phyloP scores from a whole-genome alignment of 345 rosid genomes.

The Lenwebbia sp. region DNA sequence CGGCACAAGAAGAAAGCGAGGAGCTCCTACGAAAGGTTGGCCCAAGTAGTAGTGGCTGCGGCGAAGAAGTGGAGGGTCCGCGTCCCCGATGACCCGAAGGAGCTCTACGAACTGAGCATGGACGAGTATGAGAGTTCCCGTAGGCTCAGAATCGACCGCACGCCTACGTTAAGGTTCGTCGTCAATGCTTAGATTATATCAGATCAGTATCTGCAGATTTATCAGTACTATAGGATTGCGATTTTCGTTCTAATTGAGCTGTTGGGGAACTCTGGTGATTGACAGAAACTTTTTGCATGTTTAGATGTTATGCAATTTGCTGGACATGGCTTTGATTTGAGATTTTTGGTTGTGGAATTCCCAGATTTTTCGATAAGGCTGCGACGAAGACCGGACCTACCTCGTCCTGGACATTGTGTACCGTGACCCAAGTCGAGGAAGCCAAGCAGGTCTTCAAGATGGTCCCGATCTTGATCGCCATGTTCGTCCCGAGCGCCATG shows the following conservation, averaged over 20 bases:
- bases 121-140: slow-evolving; percentile 19
- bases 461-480: slow-evolving; percentile 32
- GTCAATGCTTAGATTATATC: background rate
- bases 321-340: background rate
- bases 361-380: slow-evolving; percentile 51
- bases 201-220: background rate
- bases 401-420: slow-evolving; percentile 43
- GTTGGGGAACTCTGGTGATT: background rate
- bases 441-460: slow-evolving; percentile 55
- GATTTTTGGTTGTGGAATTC: background rate
- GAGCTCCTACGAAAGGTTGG: slow-evolving; percentile 31
- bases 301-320: background rate
- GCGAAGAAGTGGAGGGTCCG: slow-evolving; percentile 26
- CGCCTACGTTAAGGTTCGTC: slow-evolving; percentile 30
- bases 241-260: background rate
- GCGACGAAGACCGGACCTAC: slow-evolving; percentile 26
- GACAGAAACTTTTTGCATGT: background rate
- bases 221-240: background rate
- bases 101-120: slow-evolving; percentile 31
- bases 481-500: slow-evolving; percentile 45
- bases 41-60: slow-evolving; percentile 43
- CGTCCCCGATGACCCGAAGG: slow-evolving; percentile 26
- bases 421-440: slow-evolving; percentile 58
- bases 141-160: slow-evolving; percentile 30
- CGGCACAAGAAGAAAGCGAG: slow-evolving; percentile 39